These are phyloP conservation scores for Monoraphidium neglectum DNA, from an alignment of 139 green algal genomes.

Conservation along the genomic window DNA sequence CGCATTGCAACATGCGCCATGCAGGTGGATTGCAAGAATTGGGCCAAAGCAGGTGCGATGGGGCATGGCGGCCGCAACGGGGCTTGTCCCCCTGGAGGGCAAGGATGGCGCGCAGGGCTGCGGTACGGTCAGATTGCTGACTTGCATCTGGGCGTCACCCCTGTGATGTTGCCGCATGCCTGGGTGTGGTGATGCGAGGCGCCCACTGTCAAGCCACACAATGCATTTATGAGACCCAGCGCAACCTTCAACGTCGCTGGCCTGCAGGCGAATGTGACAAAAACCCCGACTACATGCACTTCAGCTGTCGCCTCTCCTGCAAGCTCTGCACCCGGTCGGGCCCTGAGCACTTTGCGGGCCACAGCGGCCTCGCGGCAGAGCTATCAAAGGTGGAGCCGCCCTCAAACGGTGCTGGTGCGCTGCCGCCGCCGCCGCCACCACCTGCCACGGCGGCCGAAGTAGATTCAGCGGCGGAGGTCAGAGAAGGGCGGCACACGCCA, in stretches of 20 bases:
- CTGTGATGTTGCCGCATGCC: neutral
- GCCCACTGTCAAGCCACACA: neutral
- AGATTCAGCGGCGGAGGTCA: no score
- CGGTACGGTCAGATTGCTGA: neutral
- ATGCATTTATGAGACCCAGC: neutral
- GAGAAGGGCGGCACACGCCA: no score
- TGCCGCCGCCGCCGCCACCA: no score
- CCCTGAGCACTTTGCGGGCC: no score
- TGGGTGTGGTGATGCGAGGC: neutral
- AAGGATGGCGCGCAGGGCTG: neutral
- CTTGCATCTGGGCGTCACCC: neutral
- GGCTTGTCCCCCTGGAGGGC: no score
- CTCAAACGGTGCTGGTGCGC: no score
- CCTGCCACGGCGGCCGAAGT: neutral
- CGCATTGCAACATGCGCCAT: no score
- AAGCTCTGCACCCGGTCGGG: constrained; percentile 18
- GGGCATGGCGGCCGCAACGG: no score
- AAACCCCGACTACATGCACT: constrained; percentile 50
- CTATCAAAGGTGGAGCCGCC: no score
- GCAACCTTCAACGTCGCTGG: constrained; percentile 16
- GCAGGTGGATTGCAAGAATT: no score
- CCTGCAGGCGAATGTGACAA: constrained; percentile 52
- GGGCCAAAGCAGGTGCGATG: no score
- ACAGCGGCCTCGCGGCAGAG: neutral
- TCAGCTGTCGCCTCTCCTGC: constrained; percentile 47